Base-by-base conservation (phyloP, 306 rosid species). In the Pterocarpus macrocarpus region DNA sequence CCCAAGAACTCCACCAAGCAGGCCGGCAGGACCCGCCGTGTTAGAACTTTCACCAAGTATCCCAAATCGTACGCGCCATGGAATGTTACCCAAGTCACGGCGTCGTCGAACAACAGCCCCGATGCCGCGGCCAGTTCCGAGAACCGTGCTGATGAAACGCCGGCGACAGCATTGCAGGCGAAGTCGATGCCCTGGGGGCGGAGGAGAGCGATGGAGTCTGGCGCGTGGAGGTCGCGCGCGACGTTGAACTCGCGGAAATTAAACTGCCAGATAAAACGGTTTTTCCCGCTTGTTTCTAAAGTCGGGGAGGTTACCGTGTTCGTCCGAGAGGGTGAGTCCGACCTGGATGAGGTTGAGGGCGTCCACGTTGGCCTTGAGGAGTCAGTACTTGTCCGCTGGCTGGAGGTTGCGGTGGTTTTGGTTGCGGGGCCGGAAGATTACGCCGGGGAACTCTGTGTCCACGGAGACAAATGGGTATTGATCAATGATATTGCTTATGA, bases 401-500 rank as follows among this genome's bases (percentile, higher is more conserved):
- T 55, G 83, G 47, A 87, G 86, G 1, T 13, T 75, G 3, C 53
- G 82, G 71, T 45, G 14, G 80, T 74, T 50, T 73, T 76, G 74
- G 0, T 44, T 66, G 0, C 17, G 71, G 0, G 90, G 88, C 0
- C 90, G 89, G 69, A 78, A 70, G 34, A 91, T 55, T 1, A 90
- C 59, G 1, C 96, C 97, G 4, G 97, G 96, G 28, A 93, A 91
- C 6, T 93, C 97, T 0, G 96, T 93, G 30, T 91, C 97, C 90
- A 93, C 88, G 17, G 97, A 91, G 45, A 93, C 82, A 47, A 68
- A 81, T 28, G 90, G 90, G 81, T 22, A 90, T 0, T 49, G 71
- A 47, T 90, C 86, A 61, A 91, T 83, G 5, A 83, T 33, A 0
- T 64, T 69, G 0, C 83, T 17, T 69, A 93, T 93, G 39, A 90